Evolutionary conservation across 2,329 filamentous ascomycete species (phyloP).

Genomic region (Bipolaris sorokiniana): DNA sequence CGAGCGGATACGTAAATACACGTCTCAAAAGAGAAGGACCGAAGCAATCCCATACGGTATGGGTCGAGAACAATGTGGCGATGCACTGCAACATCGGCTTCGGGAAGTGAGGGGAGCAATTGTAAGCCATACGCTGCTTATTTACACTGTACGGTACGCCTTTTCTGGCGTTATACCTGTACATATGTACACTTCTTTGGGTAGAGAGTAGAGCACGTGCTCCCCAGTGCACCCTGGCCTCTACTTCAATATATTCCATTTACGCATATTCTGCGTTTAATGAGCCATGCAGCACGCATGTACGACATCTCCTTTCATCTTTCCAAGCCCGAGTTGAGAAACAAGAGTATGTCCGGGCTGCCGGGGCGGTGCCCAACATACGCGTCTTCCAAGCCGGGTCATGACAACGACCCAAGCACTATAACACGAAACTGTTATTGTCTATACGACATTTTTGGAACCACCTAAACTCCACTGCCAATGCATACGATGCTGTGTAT

Average conservation of each 20-base stretch:
- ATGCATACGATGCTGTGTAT: background rate
- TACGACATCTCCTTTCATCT: background rate
- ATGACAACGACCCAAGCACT: background rate
- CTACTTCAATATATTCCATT: too few relatives aligned
- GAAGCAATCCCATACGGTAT: background rate
- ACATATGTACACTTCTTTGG: background rate
- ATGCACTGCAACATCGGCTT: background rate
- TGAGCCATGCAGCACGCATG: too few relatives aligned
- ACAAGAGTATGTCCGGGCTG: too few relatives aligned
- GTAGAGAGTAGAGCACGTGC: background rate
- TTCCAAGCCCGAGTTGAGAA: background rate
- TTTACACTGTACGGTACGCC: too few relatives aligned
- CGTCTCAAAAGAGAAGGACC: background rate
- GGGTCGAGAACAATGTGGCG: background rate
- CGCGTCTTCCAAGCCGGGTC: background rate
- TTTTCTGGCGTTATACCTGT: background rate
- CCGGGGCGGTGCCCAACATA: background rate
- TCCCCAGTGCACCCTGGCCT: background rate
- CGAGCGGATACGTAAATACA: background rate
- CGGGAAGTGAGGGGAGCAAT: background rate
- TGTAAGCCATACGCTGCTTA: background rate
- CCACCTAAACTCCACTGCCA: background rate
- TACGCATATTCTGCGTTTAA: too few relatives aligned
- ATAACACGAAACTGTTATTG: background rate
- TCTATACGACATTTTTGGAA: background rate